A percentile compares a stretch with the other conserved stretches of the same genome.
Evolutionary conservation across 768 basidiomycete species (phyloP).

Genomic region (Auriscalpium vulgare): DNA sequence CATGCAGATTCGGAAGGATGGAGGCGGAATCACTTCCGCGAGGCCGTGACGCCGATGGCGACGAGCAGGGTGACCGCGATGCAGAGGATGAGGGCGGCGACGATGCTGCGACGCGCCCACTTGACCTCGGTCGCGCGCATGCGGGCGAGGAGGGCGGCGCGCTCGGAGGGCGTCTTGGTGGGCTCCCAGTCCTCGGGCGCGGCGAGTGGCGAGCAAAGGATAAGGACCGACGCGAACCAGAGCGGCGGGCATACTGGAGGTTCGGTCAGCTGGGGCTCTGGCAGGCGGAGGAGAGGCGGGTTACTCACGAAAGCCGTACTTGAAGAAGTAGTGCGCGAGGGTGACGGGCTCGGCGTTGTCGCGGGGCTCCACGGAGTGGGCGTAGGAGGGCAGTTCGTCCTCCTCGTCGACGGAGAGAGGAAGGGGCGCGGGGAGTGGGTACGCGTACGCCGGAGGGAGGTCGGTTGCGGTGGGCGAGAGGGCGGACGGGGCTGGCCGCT

Average conservation of each 20-base stretch:
- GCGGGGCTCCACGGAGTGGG: conserved; percentile 5
- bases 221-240: conserved; percentile 36
- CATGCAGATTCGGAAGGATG: too few relatives aligned
- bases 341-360: conserved; percentile 31
- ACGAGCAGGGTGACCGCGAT: conserved; percentile 14
- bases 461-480: background rate
- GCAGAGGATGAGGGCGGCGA: conserved; percentile 17
- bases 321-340: conserved; percentile 41
- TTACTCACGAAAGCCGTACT: conserved; percentile 40
- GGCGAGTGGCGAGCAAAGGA: conserved; percentile 33
- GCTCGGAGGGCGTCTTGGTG: conserved; percentile 30
- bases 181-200: conserved; percentile 29
- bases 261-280: background rate
- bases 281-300: background rate
- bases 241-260: conserved; percentile 39
- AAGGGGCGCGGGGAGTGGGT: background rate
- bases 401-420: background rate
- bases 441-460: background rate
- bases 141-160: conserved; percentile 21
- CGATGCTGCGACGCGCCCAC: conserved; percentile 35
- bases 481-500: background rate
- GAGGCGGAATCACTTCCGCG: background rate
- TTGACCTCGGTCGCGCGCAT: conserved; percentile 31
- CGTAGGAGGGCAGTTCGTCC: conserved; percentile 27
- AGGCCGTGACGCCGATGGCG: conserved; percentile 13